phyloP scores from a whole-genome alignment of 495 filamentous ascomycete species.

The Cenococcum geophilum region DNA sequence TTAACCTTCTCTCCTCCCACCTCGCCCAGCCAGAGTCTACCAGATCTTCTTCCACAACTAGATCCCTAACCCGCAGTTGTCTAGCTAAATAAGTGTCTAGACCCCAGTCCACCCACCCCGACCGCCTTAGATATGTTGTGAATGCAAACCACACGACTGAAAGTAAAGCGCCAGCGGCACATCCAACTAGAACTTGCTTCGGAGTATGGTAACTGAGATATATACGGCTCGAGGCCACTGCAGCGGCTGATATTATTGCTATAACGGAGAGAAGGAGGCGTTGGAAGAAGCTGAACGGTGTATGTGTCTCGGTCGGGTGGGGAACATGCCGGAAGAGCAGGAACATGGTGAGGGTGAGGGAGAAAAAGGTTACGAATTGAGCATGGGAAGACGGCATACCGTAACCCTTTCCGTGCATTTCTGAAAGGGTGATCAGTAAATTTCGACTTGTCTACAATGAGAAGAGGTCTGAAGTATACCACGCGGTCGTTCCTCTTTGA shows the following conservation, averaged over 20 bases:
- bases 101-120: slow-evolving; percentile 62
- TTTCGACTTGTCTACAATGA: neutral
- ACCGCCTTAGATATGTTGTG: slow-evolving; percentile 56
- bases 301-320: slow-evolving; percentile 41
- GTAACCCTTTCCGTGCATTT: slow-evolving; percentile 86
- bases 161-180: slow-evolving; percentile 60
- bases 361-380: slow-evolving; percentile 89
- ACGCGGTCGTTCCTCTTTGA: slow-evolving; percentile 83
- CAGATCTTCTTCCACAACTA: slow-evolving; percentile 85
- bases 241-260: slow-evolving; percentile 54
- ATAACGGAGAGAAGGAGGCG: slow-evolving; percentile 52
- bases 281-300: slow-evolving; percentile 52
- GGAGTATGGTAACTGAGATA: slow-evolving; percentile 93
- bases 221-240: slow-evolving; percentile 72
- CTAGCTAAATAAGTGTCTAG: slow-evolving; percentile 61
- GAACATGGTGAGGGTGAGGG: slow-evolving; percentile 74
- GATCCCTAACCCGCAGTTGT: slow-evolving; percentile 66
- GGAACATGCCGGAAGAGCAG: slow-evolving; percentile 64
- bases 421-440: slow-evolving; percentile 38
- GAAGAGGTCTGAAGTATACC: slow-evolving; percentile 33
- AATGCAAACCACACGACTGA: slow-evolving; percentile 73
- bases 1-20: slow-evolving; percentile 59
- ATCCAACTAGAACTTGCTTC: slow-evolving; percentile 78
- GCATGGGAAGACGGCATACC: slow-evolving; percentile 99
- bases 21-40: slow-evolving; percentile 89